Evolutionary conservation across 129 eudicot genomes (phyloP), one percentile per base, ranked within the genome.

Genomic region (Tagetes erecta): DNA sequence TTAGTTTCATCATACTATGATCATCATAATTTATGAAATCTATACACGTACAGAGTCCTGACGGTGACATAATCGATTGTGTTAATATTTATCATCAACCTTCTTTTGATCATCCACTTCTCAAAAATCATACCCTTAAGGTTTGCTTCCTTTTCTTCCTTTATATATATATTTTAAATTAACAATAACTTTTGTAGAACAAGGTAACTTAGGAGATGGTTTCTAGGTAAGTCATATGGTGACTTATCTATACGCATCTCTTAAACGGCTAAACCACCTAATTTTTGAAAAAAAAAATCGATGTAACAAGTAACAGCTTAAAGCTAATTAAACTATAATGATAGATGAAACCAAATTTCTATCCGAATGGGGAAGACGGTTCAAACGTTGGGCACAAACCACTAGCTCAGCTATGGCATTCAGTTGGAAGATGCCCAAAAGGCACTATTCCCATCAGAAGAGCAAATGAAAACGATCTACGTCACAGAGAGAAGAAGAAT

Each of bases 91-190:
- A 88, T 57, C 86, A 87, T 39, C 97, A 88, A 75, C 91, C 89
- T n/a, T 92, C 97, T 47, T 92, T 92, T 78, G 96, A 88, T 85
- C 97, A 92, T 50, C 96, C 97, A 9, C 71, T 78, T 50, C 88
- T 92, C 80, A 83, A 85, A 71, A 83, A 87, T 79, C 96, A 92
- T 52, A 87, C 82, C 38, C 80, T 92, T 77, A 87, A 87, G 96
- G 96, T 89, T 31, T 20, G 6, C 36, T 46, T 49, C 45, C 64
- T n/a, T 64, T 50, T 67, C n/a, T 37, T 2, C 13, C 11, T 12
- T 3, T 46, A 5, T 51, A 2, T 45, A n/a, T 6, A 3, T 4
- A 45, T 68, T 11, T 45, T 30, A 5, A 20, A 20, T 20, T 20
- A 20, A 20, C 0, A 20, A 20, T 20, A 20, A 20, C 27, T 20